Conservation (phyloP, 352 stramenopile species). For the Phytopythium mirpurense region DNA sequence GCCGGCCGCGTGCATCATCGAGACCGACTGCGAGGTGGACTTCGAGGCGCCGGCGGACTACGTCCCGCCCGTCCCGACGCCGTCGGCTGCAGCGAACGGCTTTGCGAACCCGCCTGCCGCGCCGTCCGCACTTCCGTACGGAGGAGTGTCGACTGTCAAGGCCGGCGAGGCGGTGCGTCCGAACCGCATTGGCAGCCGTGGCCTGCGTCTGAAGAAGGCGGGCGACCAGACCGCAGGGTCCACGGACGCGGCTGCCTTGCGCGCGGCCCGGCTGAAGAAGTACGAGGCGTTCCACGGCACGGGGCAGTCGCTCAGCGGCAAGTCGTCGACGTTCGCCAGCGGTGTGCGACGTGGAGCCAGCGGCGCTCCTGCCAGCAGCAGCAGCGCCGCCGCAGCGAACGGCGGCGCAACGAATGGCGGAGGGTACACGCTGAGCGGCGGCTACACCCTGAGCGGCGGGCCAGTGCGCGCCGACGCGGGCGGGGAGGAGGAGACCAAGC, state of each 20-base stretch:
- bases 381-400: constrained; percentile 8
- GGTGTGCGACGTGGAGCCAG: constrained; percentile 20
- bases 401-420: background rate
- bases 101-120: constrained; percentile 18
- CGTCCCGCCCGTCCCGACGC: constrained; percentile 40
- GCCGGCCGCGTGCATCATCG: constrained; percentile 98
- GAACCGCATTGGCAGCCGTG: constrained; percentile 32
- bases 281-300: constrained; percentile 85
- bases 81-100: constrained; percentile 10
- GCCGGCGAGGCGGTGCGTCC: constrained; percentile 22
- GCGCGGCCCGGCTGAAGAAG: constrained; percentile 64
- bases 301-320: constrained; percentile 64
- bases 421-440: constrained; percentile 14
- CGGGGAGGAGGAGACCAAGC: constrained; percentile 39
- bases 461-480: constrained; percentile 9
- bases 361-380: constrained; percentile 1
- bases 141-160: constrained; percentile 69
- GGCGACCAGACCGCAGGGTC: constrained; percentile 40
- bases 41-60: constrained; percentile 95
- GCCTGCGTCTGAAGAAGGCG: constrained; percentile 70
- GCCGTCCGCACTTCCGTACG: constrained; percentile 53
- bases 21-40: constrained; percentile 99
- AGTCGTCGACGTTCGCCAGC: constrained; percentile 28
- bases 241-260: constrained; percentile 61
- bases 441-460: constrained; percentile 26